Evolutionary conservation across 768 basidiomycete genomes (phyloP).

Genomic region (Podaxis carcinomalis): DNA sequence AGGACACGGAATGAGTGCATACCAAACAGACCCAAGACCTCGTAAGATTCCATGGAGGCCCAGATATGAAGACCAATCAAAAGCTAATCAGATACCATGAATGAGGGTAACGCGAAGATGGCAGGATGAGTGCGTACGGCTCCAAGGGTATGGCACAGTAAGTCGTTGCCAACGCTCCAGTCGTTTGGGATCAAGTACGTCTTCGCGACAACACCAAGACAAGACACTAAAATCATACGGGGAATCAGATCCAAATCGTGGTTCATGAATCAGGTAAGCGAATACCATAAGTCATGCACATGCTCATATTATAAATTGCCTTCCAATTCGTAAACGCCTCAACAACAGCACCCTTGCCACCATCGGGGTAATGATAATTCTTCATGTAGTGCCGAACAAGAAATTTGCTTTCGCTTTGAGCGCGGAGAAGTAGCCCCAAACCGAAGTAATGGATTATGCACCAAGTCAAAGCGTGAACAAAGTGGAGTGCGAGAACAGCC

Average conservation of each 20-base stretch:
- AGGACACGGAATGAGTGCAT: constrained; percentile 14
- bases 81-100: constrained; percentile 40
- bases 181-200: constrained; percentile 78
- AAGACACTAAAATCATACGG: constrained; percentile 57
- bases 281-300: constrained; percentile 92
- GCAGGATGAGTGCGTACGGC: constrained; percentile 45
- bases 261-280: neutral
- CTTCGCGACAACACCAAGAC: constrained; percentile 83
- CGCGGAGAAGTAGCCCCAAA: constrained; percentile 77
- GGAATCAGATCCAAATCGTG: constrained; percentile 1
- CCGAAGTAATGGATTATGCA: constrained; percentile 84
- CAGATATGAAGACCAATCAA: constrained; percentile 87
- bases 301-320: constrained; percentile 82
- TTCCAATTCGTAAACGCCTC: constrained; percentile 98
- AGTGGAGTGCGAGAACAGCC: constrained; percentile 63
- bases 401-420: constrained; percentile 84
- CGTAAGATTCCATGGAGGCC: constrained; percentile 86
- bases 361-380: constrained; percentile 87
- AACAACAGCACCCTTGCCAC: constrained; percentile 71
- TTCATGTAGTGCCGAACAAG: constrained; percentile 92
- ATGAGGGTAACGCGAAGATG: neutral
- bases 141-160: constrained; percentile 87
- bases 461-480: constrained; percentile 82
- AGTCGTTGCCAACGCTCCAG: constrained; percentile 85
- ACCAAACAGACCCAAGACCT: constrained; percentile 94